Evolutionary conservation across 1,139 yeast genomes (phyloP).

Genomic region (Pichia sp.): DNA sequence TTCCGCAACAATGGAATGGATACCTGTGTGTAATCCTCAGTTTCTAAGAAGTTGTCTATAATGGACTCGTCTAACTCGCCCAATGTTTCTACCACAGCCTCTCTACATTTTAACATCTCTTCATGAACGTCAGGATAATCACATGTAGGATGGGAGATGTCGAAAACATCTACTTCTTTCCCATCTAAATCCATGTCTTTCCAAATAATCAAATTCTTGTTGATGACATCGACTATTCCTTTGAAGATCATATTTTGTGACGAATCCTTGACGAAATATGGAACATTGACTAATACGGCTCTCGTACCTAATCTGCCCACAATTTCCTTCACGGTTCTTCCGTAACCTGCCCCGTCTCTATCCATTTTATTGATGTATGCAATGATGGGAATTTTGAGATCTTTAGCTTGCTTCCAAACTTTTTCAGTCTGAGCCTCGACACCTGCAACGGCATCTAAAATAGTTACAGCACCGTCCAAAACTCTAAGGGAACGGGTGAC

Average conservation of each 20-base stretch:
- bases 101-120: conserved; percentile 56
- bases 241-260: conserved; percentile 46
- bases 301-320: conserved; percentile 72
- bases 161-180: conserved; percentile 47
- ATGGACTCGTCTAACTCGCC: conserved; percentile 77
- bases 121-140: conserved; percentile 37
- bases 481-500: conserved; percentile 86
- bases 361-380: conserved; percentile 94
- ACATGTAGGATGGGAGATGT: conserved; percentile 34
- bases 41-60: conserved; percentile 70
- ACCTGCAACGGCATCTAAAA: conserved; percentile 94
- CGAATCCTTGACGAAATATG: conserved; percentile 50
- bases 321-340: conserved; percentile 82
- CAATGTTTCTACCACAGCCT: conserved; percentile 74
- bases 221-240: conserved; percentile 83
- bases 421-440: conserved; percentile 98
- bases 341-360: conserved; percentile 90
- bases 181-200: conserved; percentile 43
- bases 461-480: conserved; percentile 88
- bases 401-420: conserved; percentile 86
- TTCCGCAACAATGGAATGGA: conserved; percentile 46
- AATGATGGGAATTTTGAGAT: conserved; percentile 63
- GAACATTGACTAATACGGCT: conserved; percentile 74
- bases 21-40: conserved; percentile 64
- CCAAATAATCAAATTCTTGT: conserved; percentile 67